Percentiles rank a stretch among this genome's conserved stretches.
phyloP scores from a whole-genome alignment of 495 filamentous ascomycete genomes.

The Aspergillus sparsus region DNA sequence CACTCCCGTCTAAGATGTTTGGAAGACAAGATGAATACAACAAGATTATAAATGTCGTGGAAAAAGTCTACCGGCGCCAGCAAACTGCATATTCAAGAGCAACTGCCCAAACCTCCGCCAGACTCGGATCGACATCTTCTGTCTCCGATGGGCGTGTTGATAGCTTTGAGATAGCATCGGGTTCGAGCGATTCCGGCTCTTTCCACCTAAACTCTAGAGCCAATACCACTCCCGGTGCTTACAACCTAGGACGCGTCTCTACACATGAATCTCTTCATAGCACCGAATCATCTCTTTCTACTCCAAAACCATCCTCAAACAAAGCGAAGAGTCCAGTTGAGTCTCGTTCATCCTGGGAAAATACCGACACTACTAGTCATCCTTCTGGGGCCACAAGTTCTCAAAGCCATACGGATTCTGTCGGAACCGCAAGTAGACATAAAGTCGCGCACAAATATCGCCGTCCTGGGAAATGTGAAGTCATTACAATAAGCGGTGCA shows the following conservation, averaged over 20 bases:
- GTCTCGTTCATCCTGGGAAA: slow-evolving; percentile 40
- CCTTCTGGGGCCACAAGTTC: slow-evolving; percentile 30
- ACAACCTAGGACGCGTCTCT: slow-evolving; percentile 33
- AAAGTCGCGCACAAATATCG: slow-evolving; percentile 58
- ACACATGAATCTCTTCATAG: slow-evolving; percentile 42
- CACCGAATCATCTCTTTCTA: slow-evolving; percentile 39
- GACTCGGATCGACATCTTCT: slow-evolving; percentile 57
- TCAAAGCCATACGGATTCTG: slow-evolving; percentile 37
- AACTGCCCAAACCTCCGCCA: slow-evolving; percentile 39
- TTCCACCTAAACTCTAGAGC: slow-evolving; percentile 49
- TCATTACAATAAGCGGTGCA: slow-evolving; percentile 73
- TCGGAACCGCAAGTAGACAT: slow-evolving; percentile 37
- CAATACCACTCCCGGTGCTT: slow-evolving; percentile 37
- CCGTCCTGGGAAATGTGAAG: slow-evolving; percentile 69
- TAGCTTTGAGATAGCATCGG: slow-evolving; percentile 49
- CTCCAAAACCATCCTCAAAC: slow-evolving; percentile 28
- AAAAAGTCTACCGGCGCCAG: slow-evolving; percentile 66
- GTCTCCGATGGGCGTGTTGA: slow-evolving; percentile 59
- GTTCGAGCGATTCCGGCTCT: slow-evolving; percentile 56
- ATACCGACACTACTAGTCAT: slow-evolving; percentile 39
- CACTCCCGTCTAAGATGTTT: slow-evolving; percentile 75
- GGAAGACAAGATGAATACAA: slow-evolving; percentile 72
- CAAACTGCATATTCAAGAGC: slow-evolving; percentile 49
- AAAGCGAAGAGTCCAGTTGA: slow-evolving; percentile 43
- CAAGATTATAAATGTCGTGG: slow-evolving; percentile 68